Evolutionary conservation across 2,329 filamentous ascomycete genomes (phyloP).

Genomic region (Zopfia rhizophila): DNA sequence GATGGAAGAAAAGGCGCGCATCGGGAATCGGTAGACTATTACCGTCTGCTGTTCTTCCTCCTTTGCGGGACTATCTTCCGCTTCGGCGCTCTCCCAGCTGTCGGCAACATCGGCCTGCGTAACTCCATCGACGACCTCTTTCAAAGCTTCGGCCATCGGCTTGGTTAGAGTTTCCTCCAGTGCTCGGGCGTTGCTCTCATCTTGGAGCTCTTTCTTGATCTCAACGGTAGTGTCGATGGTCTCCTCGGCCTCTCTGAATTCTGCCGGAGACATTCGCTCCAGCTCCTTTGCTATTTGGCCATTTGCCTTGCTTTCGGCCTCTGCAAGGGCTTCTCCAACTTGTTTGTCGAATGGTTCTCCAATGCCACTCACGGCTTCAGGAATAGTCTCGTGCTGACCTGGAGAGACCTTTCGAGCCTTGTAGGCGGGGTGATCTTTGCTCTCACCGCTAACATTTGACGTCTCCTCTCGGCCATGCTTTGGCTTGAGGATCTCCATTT

Average conservation of each 20-base stretch:
- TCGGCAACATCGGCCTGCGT: conserved; percentile 73
- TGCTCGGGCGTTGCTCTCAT: conserved; percentile 63
- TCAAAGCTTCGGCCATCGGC: conserved; percentile 65
- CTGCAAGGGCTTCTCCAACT: conserved; percentile 73
- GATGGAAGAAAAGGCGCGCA: conserved; percentile 96
- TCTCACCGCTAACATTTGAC: conserved; percentile 34
- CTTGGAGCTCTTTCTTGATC: conserved; percentile 60
- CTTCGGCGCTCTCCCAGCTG: conserved; percentile 89
- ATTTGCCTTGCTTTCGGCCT: conserved; percentile 46
- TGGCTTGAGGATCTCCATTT: conserved; percentile 59
- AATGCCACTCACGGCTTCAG: conserved; percentile 74
- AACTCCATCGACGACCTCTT: conserved; percentile 67
- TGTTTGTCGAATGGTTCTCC: conserved; percentile 68
- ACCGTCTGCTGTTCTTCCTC: conserved; percentile 75
- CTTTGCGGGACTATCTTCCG: conserved; percentile 74
- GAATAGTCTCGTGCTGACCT: conserved; percentile 68
- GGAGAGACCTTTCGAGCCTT: conserved; percentile 28
- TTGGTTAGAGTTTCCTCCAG: conserved; percentile 65
- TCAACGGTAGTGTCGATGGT: conserved; percentile 61
- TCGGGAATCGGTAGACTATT: conserved; percentile 92
- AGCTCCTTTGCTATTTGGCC: conserved; percentile 61
- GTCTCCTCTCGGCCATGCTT: conserved; percentile 53
- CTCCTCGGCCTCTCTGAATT: conserved; percentile 65
- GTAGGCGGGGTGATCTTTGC: conserved; percentile 36
- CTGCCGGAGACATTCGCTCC: conserved; percentile 48